A percentile compares a stretch with the other conserved stretches of the same genome.
These are phyloP conservation scores for Dendryphion nanum DNA, from an alignment of 2,329 filamentous ascomycete genomes.

Conservation along the genomic window DNA sequence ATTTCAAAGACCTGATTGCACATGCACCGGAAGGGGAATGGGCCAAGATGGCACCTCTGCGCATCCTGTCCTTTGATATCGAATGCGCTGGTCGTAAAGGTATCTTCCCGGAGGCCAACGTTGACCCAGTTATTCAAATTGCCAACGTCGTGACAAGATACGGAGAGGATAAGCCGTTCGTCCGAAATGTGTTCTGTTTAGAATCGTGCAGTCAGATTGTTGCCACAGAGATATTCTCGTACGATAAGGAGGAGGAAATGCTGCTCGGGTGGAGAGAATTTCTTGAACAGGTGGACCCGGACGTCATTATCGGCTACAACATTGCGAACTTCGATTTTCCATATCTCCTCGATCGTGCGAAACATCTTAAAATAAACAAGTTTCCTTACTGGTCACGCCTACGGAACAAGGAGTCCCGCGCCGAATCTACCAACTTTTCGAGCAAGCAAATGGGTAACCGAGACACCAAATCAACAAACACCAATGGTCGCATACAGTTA, in stretches of 20 bases:
- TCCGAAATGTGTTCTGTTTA: constrained; percentile 94
- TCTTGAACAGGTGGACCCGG: constrained; percentile 83
- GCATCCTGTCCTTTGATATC: constrained; percentile 95
- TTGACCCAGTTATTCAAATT: constrained; percentile 96
- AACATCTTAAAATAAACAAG: constrained; percentile 71
- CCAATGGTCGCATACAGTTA: constrained; percentile 86
- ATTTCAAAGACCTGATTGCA: constrained; percentile 79
- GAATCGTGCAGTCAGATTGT: constrained; percentile 92
- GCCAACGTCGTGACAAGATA: constrained; percentile 94
- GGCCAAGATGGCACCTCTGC: constrained; percentile 95
- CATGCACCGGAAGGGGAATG: constrained; percentile 90
- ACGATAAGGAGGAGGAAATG: constrained; percentile 80
- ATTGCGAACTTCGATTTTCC: constrained; percentile 99
- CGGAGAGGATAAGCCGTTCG: constrained; percentile 92
- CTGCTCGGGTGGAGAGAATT: constrained; percentile 91
- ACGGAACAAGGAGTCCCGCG: constrained; percentile 65
- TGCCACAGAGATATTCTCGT: constrained; percentile 88
- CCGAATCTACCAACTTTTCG: constrained; percentile 81
- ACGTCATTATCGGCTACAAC: constrained; percentile 98
- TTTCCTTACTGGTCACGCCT: constrained; percentile 90
- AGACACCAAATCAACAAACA: constrained; percentile 92
- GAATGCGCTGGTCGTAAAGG: constrained; percentile 97
- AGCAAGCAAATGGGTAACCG: constrained; percentile 98
- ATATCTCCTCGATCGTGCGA: constrained; percentile 86
- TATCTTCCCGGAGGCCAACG: constrained; percentile 88